These are phyloP conservation scores for Amaranthus tricolor DNA, from an alignment of 179 eudicot species.

Conservation along the genomic window DNA sequence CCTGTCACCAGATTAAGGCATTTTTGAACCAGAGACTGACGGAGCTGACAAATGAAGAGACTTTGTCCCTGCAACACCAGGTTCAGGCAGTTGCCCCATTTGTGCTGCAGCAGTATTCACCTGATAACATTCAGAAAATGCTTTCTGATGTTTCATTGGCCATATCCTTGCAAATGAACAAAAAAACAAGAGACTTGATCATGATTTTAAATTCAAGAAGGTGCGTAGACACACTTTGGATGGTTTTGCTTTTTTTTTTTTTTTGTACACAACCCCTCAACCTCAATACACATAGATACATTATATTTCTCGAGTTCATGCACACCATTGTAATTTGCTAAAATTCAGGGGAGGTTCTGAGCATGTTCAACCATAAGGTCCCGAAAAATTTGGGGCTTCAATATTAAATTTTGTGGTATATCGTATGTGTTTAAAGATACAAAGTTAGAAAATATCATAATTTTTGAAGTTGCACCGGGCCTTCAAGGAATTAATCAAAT, in stretches of 20 bases:
- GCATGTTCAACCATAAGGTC: too few species aligned
- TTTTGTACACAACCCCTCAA: constrained; percentile 2
- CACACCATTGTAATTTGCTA: background rate
- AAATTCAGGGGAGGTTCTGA: too few species aligned
- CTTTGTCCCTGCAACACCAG: constrained; percentile 87
- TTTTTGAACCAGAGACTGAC: constrained; percentile 73
- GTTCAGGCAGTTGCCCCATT: constrained; percentile 93
- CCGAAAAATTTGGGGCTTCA: too few species aligned
- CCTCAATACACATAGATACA: background rate
- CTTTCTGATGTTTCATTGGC: constrained; percentile 62
- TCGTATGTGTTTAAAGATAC: too few species aligned
- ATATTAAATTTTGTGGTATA: too few species aligned
- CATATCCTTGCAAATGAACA: constrained; percentile 66
- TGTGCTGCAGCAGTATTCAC: constrained; percentile 80
- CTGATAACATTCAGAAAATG: constrained; percentile 79
- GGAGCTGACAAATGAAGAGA: constrained; percentile 78
- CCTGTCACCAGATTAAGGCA: constrained; percentile 63
- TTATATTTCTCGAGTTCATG: background rate
- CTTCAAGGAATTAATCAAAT: too few species aligned
- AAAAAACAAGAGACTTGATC: constrained; percentile 79
- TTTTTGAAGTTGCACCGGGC: too few species aligned
- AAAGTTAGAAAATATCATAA: too few species aligned
- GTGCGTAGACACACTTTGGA: constrained; percentile 28
- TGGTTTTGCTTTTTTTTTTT: background rate
- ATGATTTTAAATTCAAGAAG: constrained; percentile 97